Evolutionary conservation across 371 early-diverging fungal species (phyloP).

Genomic region (Mortierella sp.): DNA sequence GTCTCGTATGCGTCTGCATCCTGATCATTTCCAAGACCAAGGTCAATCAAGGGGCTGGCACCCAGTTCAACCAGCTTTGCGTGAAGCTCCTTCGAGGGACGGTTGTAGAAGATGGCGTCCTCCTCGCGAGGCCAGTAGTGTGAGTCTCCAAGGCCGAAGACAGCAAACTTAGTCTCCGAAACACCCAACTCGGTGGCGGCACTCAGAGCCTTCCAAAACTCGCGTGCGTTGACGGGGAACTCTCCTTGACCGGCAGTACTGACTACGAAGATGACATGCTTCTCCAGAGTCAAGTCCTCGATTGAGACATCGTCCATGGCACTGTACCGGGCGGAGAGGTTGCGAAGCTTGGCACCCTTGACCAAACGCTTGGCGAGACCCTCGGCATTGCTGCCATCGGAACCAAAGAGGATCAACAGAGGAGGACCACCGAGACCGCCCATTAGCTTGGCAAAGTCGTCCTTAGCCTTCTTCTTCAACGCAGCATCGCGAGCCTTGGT

Average conservation of each 20-base stretch:
- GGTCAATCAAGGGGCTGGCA: slow-evolving; percentile 68
- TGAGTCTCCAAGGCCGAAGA: slow-evolving; percentile 93
- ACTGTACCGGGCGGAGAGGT: slow-evolving; percentile 77
- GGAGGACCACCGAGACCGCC: slow-evolving; percentile 80
- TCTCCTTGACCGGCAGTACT: slow-evolving; percentile 97
- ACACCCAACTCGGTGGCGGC: slow-evolving; percentile 73
- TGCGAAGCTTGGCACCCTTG: slow-evolving; percentile 81
- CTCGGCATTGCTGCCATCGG: slow-evolving; percentile 93
- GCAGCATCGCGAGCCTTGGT: slow-evolving; percentile 63
- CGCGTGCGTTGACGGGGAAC: slow-evolving; percentile 89
- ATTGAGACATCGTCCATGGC: slow-evolving; percentile 86
- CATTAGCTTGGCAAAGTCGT: slow-evolving; percentile 76
- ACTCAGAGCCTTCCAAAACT: slow-evolving; percentile 85
- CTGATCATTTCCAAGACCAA: slow-evolving; percentile 92
- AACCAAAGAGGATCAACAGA: slow-evolving; percentile 86
- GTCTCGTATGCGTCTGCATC: slow-evolving; percentile 92
- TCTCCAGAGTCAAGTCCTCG: slow-evolving; percentile 82
- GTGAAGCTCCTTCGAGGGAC: slow-evolving; percentile 88
- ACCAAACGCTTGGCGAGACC: slow-evolving; percentile 85
- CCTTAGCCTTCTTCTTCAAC: slow-evolving; percentile 66
- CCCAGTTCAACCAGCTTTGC: slow-evolving; percentile 81
- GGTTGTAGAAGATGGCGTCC: slow-evolving; percentile 91
- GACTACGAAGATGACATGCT: slow-evolving; percentile 78
- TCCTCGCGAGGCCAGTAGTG: slow-evolving; percentile 96
- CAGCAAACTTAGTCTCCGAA: slow-evolving; percentile 75